Base-by-base conservation (phyloP, 768 basidiomycete species). In the Cystofilobasidium macerans region DNA sequence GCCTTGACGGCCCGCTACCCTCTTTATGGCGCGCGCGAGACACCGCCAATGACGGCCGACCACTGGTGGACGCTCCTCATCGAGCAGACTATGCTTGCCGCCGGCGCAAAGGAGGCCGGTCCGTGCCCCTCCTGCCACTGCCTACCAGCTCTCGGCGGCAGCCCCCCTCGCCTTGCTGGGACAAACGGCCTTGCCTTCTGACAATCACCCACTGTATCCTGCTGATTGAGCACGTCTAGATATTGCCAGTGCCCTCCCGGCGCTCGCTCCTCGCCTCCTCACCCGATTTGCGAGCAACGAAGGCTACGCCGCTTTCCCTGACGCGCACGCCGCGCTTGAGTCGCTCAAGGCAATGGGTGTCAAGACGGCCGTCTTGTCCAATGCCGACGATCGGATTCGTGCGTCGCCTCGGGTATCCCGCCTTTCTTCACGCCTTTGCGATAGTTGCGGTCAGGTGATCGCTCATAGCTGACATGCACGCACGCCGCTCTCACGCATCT, bases 1-100 rank as follows among this genome's bases (percentile, higher is more conserved):
- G 16, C 11, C 24, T 13, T 61, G 24, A 56, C 56, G 53, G 20
- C 4, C 3, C 28, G 28, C 36, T 57, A 35, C 24, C 60, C 65
- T 0, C 54, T 62, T 16, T 61, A 61, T 30, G 65, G 60, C 12
- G 36, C 51, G n/a, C 59, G 40, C 5, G 40, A 57, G 13, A 30
- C 8, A n/a, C 62, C 62, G 9, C 62, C 64, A 0, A 36, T 67
- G 22, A 56, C 65, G 1, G 38, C 65, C 3, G 42, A 61, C 20
- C 40, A 53, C 11, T 67, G 65, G 65, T 67, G 65, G 65, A 38
- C 60, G 12, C 22, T 61, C n/a, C 30, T 61, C 22, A 67, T 67
- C n/a, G 38, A 47, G 35, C 53, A 56, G 26, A 67, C 65, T 9
- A 61, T 67, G 54, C 9, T 57, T 1, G 36, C 28, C 22, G 65